Conservation (phyloP, 352 stramenopile species). For the Thraustochytrium striatum region DNA sequence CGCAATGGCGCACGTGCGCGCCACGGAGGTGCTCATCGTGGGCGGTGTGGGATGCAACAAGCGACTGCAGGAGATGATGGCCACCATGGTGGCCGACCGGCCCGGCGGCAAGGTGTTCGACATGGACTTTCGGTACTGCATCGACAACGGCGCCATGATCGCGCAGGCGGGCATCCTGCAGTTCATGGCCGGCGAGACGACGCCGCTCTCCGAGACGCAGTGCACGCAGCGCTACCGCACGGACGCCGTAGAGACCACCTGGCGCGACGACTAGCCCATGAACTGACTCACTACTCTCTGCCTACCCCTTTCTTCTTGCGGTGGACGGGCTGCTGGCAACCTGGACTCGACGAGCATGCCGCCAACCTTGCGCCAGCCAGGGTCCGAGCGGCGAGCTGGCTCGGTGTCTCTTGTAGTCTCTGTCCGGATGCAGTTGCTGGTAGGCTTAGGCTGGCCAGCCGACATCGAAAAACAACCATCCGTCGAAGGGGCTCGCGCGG, state of each 20-base stretch:
- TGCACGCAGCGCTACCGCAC: constrained; percentile 95
- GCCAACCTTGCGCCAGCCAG: too few species aligned
- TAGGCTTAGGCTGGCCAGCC: too few species aligned
- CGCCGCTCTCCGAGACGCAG: constrained; percentile 79
- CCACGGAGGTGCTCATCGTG: constrained; percentile 96
- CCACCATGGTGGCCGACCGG: constrained; percentile 89
- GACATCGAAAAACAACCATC: too few species aligned
- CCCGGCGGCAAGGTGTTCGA: constrained; percentile 83
- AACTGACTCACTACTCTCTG: too few species aligned
- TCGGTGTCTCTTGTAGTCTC: too few species aligned
- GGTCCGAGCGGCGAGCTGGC: too few species aligned
- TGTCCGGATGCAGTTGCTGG: too few species aligned
- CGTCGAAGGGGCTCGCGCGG: too few species aligned
- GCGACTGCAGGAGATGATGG: constrained; percentile 95
- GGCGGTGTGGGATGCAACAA: constrained; percentile 96
- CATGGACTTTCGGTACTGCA: constrained; percentile 99
- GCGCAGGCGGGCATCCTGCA: constrained; percentile 95
- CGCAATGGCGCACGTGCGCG: constrained; percentile 96
- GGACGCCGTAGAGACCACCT: constrained; percentile 94
- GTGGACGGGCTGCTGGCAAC: too few species aligned
- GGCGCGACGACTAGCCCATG: constrained; percentile 73
- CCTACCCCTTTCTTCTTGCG: too few species aligned
- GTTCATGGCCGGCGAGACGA: constrained; percentile 87
- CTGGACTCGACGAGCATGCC: too few species aligned
- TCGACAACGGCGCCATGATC: constrained; percentile 99